Evolutionary conservation across 352 stramenopile species (phyloP).

Genomic region (Halophytophthora polymorphica): DNA sequence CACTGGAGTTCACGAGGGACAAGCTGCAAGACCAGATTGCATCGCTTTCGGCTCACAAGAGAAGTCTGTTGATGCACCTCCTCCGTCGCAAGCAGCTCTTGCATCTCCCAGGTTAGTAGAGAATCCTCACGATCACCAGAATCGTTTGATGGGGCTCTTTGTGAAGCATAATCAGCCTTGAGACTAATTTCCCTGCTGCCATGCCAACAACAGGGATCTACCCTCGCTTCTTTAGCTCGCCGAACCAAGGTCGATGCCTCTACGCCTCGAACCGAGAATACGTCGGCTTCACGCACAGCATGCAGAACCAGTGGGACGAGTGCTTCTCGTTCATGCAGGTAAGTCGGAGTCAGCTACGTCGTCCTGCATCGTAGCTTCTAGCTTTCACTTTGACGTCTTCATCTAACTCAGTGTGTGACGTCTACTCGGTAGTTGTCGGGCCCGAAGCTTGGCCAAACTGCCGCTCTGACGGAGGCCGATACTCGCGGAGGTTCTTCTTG

Average conservation of each 20-base stretch:
- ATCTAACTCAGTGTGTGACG: background rate
- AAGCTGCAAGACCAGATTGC: constrained; percentile 39
- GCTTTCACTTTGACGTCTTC: no score
- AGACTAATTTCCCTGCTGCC: background rate
- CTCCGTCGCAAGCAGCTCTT: constrained; percentile 72
- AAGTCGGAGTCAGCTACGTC: no score
- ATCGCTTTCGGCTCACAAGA: constrained; percentile 25
- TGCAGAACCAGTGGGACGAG: constrained; percentile 77
- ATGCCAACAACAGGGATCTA: constrained; percentile 70
- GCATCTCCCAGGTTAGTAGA: constrained; percentile 44
- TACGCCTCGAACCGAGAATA: constrained; percentile 58
- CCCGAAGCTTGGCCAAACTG: constrained; percentile 35
- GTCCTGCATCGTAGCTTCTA: no score
- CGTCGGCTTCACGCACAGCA: constrained; percentile 55
- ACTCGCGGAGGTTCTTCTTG: constrained; percentile 41
- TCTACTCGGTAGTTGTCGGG: constrained; percentile 41
- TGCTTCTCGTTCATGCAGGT: constrained; percentile 71
- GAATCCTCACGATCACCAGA: no score
- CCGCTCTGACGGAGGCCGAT: constrained; percentile 31
- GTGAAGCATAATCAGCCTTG: background rate
- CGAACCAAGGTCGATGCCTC: constrained; percentile 46
- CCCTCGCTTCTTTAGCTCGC: constrained; percentile 60
- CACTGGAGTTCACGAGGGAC: constrained; percentile 30
- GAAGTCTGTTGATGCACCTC: constrained; percentile 70
- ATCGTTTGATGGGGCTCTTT: no score